Evolutionary conservation across 441 rosid genomes (phyloP), one percentile per base, ranked within the genome.

Genomic region (Jatropha podagrica): DNA sequence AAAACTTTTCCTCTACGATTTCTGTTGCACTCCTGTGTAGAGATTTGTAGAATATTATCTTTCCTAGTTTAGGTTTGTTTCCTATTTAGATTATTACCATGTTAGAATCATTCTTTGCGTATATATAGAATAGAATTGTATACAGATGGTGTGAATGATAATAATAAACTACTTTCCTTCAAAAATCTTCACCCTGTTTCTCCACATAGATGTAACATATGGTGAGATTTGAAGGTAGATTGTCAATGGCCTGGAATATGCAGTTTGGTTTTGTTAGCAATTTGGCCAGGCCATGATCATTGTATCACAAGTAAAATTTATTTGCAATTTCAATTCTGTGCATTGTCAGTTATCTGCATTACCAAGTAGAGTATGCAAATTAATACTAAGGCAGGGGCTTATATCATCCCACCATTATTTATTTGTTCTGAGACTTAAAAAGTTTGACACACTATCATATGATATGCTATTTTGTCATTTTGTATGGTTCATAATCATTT

Each of bases 381-480:
- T 41, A 51, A 40, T 17, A 44, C 18, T 51, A 10, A 23, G 7
- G 20, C 54, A 11, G 60, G 52, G 20, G 27, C 54, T 14, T n/a
- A 27, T 62, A 27, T 49, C 17, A 23, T 61, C 68, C 32, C 14
- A 26, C 3, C 12, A 27, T 41, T 18, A 14, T 12, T 76, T 76
- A 27, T 27, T 54, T 68, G 26, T 38, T 41, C 46, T 49, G 42
- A 46, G 58, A 60, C 49, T 75, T 62, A 18, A n/a, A 68, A 48
- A 46, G 0, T 13, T 48, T 46, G n/a, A 32, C 48, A 48, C 27
- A 26, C 51, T 62, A 11, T 63, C 14, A 17, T 46, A 8, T 64
- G n/a, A 38, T 37, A 20, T 41, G 23, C 20, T 10, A 37, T 55
- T 49, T 12, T 70, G 13, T 41, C n/a, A 38, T 64, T 32, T 32